These are phyloP conservation scores for Ascosphaera aggregata DNA, from an alignment of 2,329 filamentous ascomycete genomes.

Conservation along the genomic window DNA sequence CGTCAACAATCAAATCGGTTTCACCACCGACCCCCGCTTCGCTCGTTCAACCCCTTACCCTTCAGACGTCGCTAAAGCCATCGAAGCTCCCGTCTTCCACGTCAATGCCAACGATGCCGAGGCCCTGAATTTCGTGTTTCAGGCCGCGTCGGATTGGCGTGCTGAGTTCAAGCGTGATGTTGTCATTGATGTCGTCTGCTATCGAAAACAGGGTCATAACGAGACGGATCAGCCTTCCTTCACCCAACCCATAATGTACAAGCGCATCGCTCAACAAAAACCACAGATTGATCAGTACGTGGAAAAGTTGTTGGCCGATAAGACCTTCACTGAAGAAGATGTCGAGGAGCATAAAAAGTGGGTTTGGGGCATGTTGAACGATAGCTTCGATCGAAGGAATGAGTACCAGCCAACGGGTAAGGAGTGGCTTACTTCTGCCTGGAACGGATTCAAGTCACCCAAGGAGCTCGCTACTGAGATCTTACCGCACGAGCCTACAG, in stretches of 20 bases:
- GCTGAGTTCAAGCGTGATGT: conserved; percentile 98
- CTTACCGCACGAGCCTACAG: conserved; percentile 73
- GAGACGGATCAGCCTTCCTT: conserved; percentile 98
- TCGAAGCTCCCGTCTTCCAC: conserved; percentile 96
- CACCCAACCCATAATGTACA: conserved; percentile 99
- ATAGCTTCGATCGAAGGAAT: conserved; percentile 92
- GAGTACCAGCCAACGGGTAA: conserved; percentile 92
- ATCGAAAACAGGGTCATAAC: conserved; percentile 97
- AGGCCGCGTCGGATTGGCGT: conserved; percentile 91
- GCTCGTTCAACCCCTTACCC: conserved; percentile 96
- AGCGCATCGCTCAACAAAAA: conserved; percentile 70
- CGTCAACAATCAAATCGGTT: conserved; percentile 99
- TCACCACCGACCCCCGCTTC: conserved; percentile 95
- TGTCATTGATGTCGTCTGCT: conserved; percentile 94
- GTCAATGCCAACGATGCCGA: conserved; percentile 98
- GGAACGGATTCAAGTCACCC: conserved; percentile 98
- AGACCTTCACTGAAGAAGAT: conserved; percentile 91
- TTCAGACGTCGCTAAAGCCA: conserved; percentile 96
- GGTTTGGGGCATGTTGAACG: conserved; percentile 98
- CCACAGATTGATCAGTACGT: conserved; percentile 79
- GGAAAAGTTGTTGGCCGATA: conserved; percentile 65
- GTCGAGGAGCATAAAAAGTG: conserved; percentile 98
- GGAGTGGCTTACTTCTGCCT: conserved; percentile 96
- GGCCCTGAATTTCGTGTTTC: conserved; percentile 94
- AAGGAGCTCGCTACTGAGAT: conserved; percentile 92